These are phyloP conservation scores for Penicillium argentinense DNA, from an alignment of 495 filamentous ascomycete species.

Conservation along the genomic window DNA sequence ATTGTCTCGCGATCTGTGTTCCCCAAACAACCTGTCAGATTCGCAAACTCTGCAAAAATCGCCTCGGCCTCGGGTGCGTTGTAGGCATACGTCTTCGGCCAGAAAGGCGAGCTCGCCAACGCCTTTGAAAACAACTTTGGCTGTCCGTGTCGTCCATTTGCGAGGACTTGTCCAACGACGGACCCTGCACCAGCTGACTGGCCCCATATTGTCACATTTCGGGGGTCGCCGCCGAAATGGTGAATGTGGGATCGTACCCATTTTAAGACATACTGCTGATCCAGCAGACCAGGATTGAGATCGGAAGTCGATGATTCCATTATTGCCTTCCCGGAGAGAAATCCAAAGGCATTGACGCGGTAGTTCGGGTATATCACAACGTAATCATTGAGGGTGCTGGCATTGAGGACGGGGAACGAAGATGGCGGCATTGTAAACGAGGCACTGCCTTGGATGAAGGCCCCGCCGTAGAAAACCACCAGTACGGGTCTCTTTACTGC, in stretches of 20 bases:
- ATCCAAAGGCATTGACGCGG: constrained; percentile 59
- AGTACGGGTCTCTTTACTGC: constrained; percentile 53
- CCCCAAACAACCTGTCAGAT: constrained; percentile 45
- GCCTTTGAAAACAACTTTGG: constrained; percentile 50
- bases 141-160: constrained; percentile 35
- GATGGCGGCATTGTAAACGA: constrained; percentile 54
- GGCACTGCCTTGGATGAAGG: constrained; percentile 58
- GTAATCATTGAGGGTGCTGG: constrained; percentile 45
- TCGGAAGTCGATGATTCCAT: constrained; percentile 46
- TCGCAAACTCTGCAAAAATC: constrained; percentile 45
- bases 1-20: constrained; percentile 30
- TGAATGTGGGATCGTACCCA: constrained; percentile 56
- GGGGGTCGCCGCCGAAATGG: constrained; percentile 51
- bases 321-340: constrained; percentile 54
- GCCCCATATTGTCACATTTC: constrained; percentile 53
- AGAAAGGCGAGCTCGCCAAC: constrained; percentile 60
- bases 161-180: constrained; percentile 56
- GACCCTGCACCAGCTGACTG: constrained; percentile 57
- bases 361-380: constrained; percentile 55
- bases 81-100: constrained; percentile 58
- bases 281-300: constrained; percentile 49
- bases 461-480: constrained; percentile 62
- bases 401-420: constrained; percentile 57
- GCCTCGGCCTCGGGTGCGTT: constrained; percentile 48
- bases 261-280: constrained; percentile 50